Percentiles rank a stretch among this genome's conserved stretches.
phyloP scores from a whole-genome alignment of 352 stramenopile genomes.

The Elongisporangium prolatum region DNA sequence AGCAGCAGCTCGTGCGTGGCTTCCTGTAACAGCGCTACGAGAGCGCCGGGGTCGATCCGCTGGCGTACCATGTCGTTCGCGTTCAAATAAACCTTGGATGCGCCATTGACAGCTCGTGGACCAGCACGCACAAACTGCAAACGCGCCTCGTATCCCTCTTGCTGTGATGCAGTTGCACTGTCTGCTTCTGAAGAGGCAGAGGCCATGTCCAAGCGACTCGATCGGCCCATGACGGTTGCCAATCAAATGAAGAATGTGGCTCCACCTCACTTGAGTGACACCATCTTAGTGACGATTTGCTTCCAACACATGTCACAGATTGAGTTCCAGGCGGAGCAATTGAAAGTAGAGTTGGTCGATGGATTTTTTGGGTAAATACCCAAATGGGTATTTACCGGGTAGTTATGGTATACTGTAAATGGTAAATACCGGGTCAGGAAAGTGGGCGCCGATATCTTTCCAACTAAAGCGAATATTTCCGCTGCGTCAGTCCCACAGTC shows the following conservation, averaged over 20 bases:
- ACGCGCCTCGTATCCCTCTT: slow-evolving; percentile 13
- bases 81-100: slow-evolving; percentile 71
- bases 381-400: too few species aligned
- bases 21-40: slow-evolving; percentile 22
- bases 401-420: too few species aligned
- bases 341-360: too few species aligned
- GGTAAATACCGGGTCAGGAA: too few species aligned
- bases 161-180: not conserved
- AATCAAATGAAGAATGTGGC: not conserved
- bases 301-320: too few species aligned
- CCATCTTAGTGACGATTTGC: too few species aligned
- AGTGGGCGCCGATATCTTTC: too few species aligned
- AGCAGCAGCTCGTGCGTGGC: not conserved
- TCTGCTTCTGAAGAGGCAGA: not conserved
- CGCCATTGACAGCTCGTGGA: slow-evolving; percentile 41
- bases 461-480: too few species aligned
- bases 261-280: not conserved
- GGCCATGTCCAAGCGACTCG: not conserved
- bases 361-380: too few species aligned
- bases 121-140: slow-evolving; percentile 62
- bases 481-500: too few species aligned
- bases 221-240: not conserved
- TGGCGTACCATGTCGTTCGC: slow-evolving; percentile 40
- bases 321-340: too few species aligned
- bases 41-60: slow-evolving; percentile 31